Base-by-base conservation (phyloP, 148 eudicot species). In the Cornus suecica region DNA sequence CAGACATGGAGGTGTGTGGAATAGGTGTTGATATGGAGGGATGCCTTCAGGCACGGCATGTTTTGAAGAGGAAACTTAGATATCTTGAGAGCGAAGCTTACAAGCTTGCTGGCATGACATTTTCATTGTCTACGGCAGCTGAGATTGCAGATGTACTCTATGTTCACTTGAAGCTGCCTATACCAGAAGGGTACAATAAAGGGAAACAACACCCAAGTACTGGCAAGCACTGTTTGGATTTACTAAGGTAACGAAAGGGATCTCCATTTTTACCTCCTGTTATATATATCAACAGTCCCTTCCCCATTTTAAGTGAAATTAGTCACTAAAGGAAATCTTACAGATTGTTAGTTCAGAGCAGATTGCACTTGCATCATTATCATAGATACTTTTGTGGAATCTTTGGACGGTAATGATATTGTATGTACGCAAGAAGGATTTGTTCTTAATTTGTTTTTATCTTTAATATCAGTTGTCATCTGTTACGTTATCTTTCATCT, bases 21-120 rank as follows among this genome's bases (percentile, higher is more conserved):
- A 87, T 96, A 68, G 98, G 99, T 68, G 93, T 96, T 80, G 98
- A 96, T 84, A 96, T 96, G 93, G 98, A 93, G 83, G 90, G 97
- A 69, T 96, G 99, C 82, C 88, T 93, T 67, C 85, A 74, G 81
- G 97, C 98, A 24, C 89, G 97, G 5, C 87, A 93, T 74, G 61
- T 88, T 51, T 72, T 96, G 73, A 86, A 94, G 74, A 91, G 80
- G 84, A 96, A 93, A 79, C 91, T 96, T 51, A 93, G 74, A 82
- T 81, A 69, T 83, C 93, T 96, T 70, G 97, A 91, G 82, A 90
- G 87, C 83, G 93, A 96, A 88, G 99, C 99, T 80, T 87, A 87
- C 79, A 85, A 74, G 75, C 80, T 93, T 67, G 99, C 99, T 80
- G 99, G 99, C 80, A 86, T 78, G 87, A 85, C 89, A 54, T 96